A percentile compares a stretch with the other conserved stretches of the same genome.
Conservation (phyloP, 139 green algal genomes). For the Volvox reticuliferus region DNA sequence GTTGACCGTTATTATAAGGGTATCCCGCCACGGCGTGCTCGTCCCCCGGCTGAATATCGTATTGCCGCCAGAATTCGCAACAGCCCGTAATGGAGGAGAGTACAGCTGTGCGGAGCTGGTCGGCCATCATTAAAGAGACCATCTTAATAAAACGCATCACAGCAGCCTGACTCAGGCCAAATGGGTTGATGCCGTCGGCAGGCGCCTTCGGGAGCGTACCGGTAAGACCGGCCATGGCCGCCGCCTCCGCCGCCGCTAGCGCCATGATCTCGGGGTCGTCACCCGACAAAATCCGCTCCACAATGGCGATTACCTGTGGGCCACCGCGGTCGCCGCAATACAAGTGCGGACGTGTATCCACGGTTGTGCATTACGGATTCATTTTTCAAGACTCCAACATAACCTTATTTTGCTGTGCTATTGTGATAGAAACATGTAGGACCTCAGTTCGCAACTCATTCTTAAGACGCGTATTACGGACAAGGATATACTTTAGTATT, state of each 20-base stretch:
- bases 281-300: constrained; percentile 50
- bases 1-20: constrained; percentile 8
- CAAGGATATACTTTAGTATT: no score
- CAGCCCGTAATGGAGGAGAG: constrained; percentile 63
- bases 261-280: constrained; percentile 32
- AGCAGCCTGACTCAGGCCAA: constrained; percentile 51
- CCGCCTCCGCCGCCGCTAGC: constrained; percentile 1
- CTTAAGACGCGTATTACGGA: no score
- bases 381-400: no score
- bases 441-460: no score
- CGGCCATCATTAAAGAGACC: constrained; percentile 74
- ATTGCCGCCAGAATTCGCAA: constrained; percentile 68
- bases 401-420: no score
- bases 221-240: not conserved
- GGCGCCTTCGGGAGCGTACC: not conserved
- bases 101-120: constrained; percentile 74
- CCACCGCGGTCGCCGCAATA: not conserved
- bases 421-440: no score
- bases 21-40: constrained; percentile 49
- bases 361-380: not conserved
- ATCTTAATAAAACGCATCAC: constrained; percentile 73
- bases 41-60: constrained; percentile 47
- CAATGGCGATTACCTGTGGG: constrained; percentile 54
- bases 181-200: not conserved
- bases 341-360: not conserved